Base-by-base conservation (phyloP, 2,329 filamentous ascomycete species). In the Leptographium wingfieldii region DNA sequence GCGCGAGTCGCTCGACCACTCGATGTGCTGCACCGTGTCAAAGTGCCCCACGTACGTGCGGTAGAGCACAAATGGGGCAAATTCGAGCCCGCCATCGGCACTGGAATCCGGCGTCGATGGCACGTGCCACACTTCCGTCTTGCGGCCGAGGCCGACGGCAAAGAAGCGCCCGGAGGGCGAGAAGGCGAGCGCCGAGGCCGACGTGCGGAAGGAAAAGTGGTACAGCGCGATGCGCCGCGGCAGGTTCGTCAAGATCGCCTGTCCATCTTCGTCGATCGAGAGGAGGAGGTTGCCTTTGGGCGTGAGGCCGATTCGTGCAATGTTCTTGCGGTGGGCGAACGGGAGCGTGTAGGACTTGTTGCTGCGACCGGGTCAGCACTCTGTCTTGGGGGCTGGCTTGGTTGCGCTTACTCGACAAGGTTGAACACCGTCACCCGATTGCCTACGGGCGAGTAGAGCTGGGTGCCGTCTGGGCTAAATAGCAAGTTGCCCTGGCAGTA, bases 401-500 rank as follows among this genome's bases (percentile, higher is more conserved):
- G 22, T 22, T 22, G 22, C 5, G 69, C 81, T 68, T 81, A 95
- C 91, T 97, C 92, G 68, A 96, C 88, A 54, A 99, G 80, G 72
- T 99, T 92, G 73, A 99, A 99, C 58, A 97, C 88, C 1, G 92
- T 90, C 63, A 99, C 91, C 70, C 91, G 81, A 75, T 97, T 99
- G 71, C 94, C 94, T 58, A 99, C 94, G 9, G 94, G 95, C 53
- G 94, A 99, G 69, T 95, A 89, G 65, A 99, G 82, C 75, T 90
- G 92, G 68, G 90, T 94, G 71, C 95, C 95, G 82, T 99, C 92
- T 63, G 92, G 90, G 68, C 90, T 95, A 78, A 95, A 99, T 71
- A 96, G 82, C 69, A 99, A 83, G 73, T 97, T 99, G 75, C 95
- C 94, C 82, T 92, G 90, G 77, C 91, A 90, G 79, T 97, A 99